A percentile compares a stretch with the other conserved stretches of the same genome.
phyloP scores from a whole-genome alignment of 2,329 filamentous ascomycete species.

The Dothistroma septosporum region DNA sequence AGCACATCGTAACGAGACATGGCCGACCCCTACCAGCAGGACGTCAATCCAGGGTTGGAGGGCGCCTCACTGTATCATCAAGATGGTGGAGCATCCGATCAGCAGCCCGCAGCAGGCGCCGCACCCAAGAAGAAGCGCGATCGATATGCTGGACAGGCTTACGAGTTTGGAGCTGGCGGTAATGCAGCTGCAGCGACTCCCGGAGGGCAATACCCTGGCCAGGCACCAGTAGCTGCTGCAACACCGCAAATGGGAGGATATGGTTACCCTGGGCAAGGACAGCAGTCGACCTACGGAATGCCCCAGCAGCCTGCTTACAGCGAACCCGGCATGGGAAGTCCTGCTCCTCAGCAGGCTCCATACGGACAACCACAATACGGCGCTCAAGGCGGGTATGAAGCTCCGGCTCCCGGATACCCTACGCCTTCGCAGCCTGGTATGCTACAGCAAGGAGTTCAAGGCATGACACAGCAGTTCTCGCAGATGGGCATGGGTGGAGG shows the following conservation, averaged over 20 bases:
- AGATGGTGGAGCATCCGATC: slow-evolving; percentile 24
- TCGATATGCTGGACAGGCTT: slow-evolving; percentile 85
- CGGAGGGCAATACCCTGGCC: slow-evolving; percentile 42
- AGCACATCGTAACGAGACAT: slow-evolving; percentile 6
- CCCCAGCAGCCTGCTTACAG: slow-evolving; percentile 32
- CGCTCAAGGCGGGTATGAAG: slow-evolving; percentile 57
- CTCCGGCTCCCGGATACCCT: slow-evolving; percentile 42
- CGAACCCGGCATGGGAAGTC: slow-evolving; percentile 22
- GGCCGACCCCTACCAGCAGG: slow-evolving; percentile 19
- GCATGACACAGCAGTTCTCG: slow-evolving; percentile 69
- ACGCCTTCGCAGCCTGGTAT: slow-evolving; percentile 12
- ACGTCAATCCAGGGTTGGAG: slow-evolving; percentile 16
- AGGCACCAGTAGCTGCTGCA: slow-evolving; percentile 28
- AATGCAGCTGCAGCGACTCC: slow-evolving; percentile 56
- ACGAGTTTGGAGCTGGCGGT: slow-evolving; percentile 83
- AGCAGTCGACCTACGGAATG: slow-evolving; percentile 32
- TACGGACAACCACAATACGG: slow-evolving; percentile 44
- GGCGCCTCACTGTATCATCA: slow-evolving; percentile 17
- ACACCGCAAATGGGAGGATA: slow-evolving; percentile 29
- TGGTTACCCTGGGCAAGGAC: slow-evolving; percentile 27
- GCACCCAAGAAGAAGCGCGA: slow-evolving; percentile 78
- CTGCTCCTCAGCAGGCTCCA: slow-evolving; percentile 23
- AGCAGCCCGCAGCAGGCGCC: slow-evolving; percentile 22
- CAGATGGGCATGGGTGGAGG: slow-evolving; percentile 62
- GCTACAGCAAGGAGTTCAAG: slow-evolving; percentile 37